Base-by-base conservation (phyloP, 495 filamentous ascomycete genomes). In the Annulohypoxylon moriforme region DNA sequence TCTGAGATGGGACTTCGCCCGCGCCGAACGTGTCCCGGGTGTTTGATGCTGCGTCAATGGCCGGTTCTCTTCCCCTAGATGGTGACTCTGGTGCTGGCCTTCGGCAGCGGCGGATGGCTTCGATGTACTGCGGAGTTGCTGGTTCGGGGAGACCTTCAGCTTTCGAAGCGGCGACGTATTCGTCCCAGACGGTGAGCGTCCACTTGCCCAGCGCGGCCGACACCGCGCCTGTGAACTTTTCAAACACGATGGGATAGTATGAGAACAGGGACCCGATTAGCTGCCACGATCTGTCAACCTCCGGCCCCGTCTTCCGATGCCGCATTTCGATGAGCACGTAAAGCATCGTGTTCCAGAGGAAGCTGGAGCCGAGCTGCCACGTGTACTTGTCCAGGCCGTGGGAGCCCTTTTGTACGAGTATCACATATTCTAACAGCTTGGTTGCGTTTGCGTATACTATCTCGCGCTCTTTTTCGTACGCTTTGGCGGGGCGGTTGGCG, bases 261-360 rank as follows among this genome's bases (percentile, higher is more conserved):
- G 76, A 73, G 46, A 67, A 81, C 9, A 77, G 53, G 2, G 58
- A 33, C 72, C 67, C 67, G 25, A 70, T 64, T 53, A 70, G 44
- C 14, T 36, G 13, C 67, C 67, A 70, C 10, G 36, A 71, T 55
- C 77, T 75, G 47, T 83, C 79, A 18, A 78, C 76, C 13, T 79
- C 68, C 1, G 75, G 69, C 4, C 80, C 81, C 1, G 68, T 78
- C 0, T 72, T 79, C 8, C 79, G 79, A 33, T 73, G 57, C 0
- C 76, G 72, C 14, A 81, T 62, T 27, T 83, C 81, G 59, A 73
- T 78, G 6, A 82, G 53, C 31, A 83, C 59, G 57, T 78, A 84
- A 3, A 82, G 76, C 57, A 80, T 81, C 6, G 79, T 80, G 40
- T 78, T 77, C 57, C 81, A 71, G 13, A 79, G 79, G 20, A 77